Percentiles rank a stretch among this genome's conserved stretches.
phyloP scores from a whole-genome alignment of 331 rosid genomes.

The Spiraea crenata region DNA sequence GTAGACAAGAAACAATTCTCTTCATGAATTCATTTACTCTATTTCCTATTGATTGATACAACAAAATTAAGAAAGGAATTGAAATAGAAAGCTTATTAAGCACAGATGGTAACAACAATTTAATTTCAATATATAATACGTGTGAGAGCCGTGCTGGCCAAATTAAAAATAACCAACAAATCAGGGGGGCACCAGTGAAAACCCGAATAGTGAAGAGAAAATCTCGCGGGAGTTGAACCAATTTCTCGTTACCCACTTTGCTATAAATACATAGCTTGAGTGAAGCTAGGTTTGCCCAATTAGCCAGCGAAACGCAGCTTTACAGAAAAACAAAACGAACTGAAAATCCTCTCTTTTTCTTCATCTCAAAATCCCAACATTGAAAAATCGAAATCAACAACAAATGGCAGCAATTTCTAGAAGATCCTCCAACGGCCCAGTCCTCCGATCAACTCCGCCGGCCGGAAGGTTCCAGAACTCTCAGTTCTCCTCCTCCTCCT shows the following conservation, averaged over 20 bases:
- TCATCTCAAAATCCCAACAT: not conserved
- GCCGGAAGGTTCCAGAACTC: constrained; percentile 54
- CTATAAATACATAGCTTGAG: constrained; percentile 76
- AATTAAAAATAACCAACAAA: constrained; percentile 16
- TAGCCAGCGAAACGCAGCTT: constrained; percentile 46
- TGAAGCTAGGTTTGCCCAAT: constrained; percentile 80
- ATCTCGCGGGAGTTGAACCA: constrained; percentile 21
- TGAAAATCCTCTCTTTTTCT: constrained; percentile 10
- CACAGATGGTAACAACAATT: not conserved
- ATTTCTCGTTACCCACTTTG: not conserved
- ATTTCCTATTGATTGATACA: no score
- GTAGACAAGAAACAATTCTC: no score
- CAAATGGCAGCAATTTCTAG: constrained; percentile 70
- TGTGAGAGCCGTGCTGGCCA: not conserved
- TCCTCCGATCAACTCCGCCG: constrained; percentile 58
- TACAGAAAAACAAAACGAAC: not conserved
- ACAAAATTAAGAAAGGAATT: not conserved
- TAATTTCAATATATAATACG: not conserved
- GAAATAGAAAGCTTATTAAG: not conserved
- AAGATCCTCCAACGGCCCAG: constrained; percentile 54
- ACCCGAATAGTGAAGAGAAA: constrained; percentile 6
- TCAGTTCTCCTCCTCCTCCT: constrained; percentile 34
- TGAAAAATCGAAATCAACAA: not conserved
- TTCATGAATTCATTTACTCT: not conserved
- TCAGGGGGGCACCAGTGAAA: constrained; percentile 16